Evolutionary conservation across 805 yeast species (phyloP).

Genomic region (Cyberlindnera mrakii): DNA sequence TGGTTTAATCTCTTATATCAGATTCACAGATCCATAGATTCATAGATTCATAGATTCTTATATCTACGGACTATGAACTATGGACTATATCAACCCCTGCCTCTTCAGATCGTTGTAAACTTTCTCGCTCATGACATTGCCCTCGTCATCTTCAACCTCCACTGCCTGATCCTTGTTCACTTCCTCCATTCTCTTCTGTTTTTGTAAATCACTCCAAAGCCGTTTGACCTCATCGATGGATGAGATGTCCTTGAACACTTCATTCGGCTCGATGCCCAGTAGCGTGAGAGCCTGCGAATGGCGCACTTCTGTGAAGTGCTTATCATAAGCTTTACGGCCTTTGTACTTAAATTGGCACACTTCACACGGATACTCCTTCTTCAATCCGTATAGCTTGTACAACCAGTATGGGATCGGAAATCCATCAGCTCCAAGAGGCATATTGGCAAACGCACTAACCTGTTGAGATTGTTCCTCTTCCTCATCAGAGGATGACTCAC

Average conservation of each 20-base stretch:
- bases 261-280: conserved; percentile 55
- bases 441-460: conserved; percentile 25
- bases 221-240: conserved; percentile 61
- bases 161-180: conserved; percentile 46
- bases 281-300: conserved; percentile 72
- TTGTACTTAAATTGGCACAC: conserved; percentile 67
- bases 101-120: conserved; percentile 80
- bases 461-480: conserved; percentile 9
- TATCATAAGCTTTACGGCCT: conserved; percentile 67
- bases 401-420: conserved; percentile 92
- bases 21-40: too few relatives aligned
- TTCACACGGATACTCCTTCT: conserved; percentile 69
- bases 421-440: conserved; percentile 86
- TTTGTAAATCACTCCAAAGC: conserved; percentile 44
- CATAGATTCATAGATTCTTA: too few relatives aligned
- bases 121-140: conserved; percentile 82
- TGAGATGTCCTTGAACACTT: conserved; percentile 57
- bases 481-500: conserved; percentile 24
- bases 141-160: conserved; percentile 89
- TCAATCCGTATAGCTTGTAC: conserved; percentile 82
- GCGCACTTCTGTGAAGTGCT: conserved; percentile 66
- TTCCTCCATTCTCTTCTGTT: conserved; percentile 5
- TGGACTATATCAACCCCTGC: conserved; percentile 80
- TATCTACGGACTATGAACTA: too few relatives aligned
- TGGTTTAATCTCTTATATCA: background rate